phyloP scores from a whole-genome alignment of 352 stramenopile species.

The Phytophthora uliginosa region DNA sequence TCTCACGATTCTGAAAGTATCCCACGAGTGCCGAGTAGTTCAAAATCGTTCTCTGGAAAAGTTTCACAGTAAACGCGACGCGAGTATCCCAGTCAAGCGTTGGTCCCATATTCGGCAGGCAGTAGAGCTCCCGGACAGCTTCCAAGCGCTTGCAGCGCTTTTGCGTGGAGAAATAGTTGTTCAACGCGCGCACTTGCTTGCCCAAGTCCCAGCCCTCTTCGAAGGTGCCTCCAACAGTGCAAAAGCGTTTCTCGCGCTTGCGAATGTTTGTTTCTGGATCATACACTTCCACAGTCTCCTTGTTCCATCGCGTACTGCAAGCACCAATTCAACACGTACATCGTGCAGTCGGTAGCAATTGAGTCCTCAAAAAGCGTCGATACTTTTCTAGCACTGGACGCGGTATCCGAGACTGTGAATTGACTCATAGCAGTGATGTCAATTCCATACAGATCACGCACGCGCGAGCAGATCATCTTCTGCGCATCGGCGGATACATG shows the following conservation, averaged over 20 bases:
- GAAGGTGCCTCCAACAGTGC: background rate
- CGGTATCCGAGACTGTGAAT: slow-evolving; percentile 1
- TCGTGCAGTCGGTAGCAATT: background rate
- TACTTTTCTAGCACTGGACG: slow-evolving; percentile 1
- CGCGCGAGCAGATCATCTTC: background rate
- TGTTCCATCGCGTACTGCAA: slow-evolving; percentile 10
- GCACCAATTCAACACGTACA: slow-evolving; percentile 7
- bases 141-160: slow-evolving; percentile 10
- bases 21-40: slow-evolving; percentile 4
- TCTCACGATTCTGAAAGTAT: slow-evolving; percentile 7
- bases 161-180: slow-evolving; percentile 2
- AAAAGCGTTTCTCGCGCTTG: background rate
- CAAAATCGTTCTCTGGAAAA: background rate
- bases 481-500: slow-evolving; percentile 1
- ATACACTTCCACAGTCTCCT: background rate
- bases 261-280: background rate
- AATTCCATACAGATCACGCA: slow-evolving; percentile 2
- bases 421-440: slow-evolving; percentile 6
- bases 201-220: background rate
- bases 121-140: background rate
- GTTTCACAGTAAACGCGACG: slow-evolving; percentile 16
- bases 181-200: background rate
- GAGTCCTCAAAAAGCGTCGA: slow-evolving; percentile 13
- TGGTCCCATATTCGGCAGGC: background rate
- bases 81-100: slow-evolving; percentile 17